These are phyloP conservation scores for Symmetrospora coprosmae DNA, from an alignment of 768 basidiomycete genomes.

Conservation along the genomic window DNA sequence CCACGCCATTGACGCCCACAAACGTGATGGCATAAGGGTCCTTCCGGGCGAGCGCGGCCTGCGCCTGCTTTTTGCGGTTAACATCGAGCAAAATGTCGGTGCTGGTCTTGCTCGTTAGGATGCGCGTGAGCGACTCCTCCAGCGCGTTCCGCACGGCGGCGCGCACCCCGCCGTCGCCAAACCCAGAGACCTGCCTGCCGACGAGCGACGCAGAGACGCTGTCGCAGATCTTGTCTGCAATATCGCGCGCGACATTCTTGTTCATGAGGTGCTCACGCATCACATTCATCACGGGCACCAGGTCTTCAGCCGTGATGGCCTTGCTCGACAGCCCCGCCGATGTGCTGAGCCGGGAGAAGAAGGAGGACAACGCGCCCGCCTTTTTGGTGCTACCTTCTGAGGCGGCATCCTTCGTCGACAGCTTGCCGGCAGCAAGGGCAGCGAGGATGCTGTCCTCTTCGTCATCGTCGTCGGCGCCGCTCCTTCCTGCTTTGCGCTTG, in stretches of 20 bases:
- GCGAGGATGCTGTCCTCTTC: slow-evolving; percentile 38
- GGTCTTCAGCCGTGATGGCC: slow-evolving; percentile 61
- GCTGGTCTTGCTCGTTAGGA: slow-evolving; percentile 88
- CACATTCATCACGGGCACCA: slow-evolving; percentile 71
- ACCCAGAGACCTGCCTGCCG: slow-evolving; percentile 50
- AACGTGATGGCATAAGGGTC: slow-evolving; percentile 87
- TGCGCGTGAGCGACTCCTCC: slow-evolving; percentile 72
- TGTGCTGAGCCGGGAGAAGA: slow-evolving; percentile 29
- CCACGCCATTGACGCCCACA: slow-evolving; percentile 96
- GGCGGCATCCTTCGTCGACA: not conserved
- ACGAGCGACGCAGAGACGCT: slow-evolving; percentile 77
- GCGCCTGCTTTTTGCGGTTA: slow-evolving; percentile 49
- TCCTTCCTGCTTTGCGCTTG: too few species aligned
- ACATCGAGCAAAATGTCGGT: slow-evolving; percentile 93
- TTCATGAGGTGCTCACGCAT: slow-evolving; percentile 98
- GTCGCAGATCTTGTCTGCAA: slow-evolving; percentile 85
- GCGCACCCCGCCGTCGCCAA: slow-evolving; percentile 47
- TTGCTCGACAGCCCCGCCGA: slow-evolving; percentile 45
- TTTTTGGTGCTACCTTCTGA: not conserved
- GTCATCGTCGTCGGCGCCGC: slow-evolving; percentile 41
- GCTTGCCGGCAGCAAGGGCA: slow-evolving; percentile 26
- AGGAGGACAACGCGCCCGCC: slow-evolving; percentile 14
- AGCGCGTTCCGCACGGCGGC: slow-evolving; percentile 69
- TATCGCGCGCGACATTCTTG: slow-evolving; percentile 95
- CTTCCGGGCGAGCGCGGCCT: slow-evolving; percentile 34